Conservation (phyloP, 805 yeast genomes). For the Candida dendrica region DNA sequence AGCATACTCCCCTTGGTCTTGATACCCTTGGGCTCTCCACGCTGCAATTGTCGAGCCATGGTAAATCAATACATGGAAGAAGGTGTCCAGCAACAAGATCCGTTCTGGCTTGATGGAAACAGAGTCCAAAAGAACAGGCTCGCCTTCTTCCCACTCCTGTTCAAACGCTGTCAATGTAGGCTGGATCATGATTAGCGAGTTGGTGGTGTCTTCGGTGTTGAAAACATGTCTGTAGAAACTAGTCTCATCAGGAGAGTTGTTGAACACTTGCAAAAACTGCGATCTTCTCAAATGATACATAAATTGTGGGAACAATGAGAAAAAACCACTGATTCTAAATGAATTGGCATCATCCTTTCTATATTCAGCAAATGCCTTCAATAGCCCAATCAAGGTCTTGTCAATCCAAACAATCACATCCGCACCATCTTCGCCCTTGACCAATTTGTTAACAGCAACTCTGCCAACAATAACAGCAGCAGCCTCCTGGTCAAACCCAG, state of each 20-base stretch:
- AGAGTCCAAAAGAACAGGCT: conserved; percentile 59
- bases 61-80: conserved; percentile 60
- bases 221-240: conserved; percentile 56
- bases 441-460: conserved; percentile 32
- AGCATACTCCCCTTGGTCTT: conserved; percentile 51
- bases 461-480: conserved; percentile 57
- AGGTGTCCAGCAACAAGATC: conserved; percentile 56
- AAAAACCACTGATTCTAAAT: conserved; percentile 40
- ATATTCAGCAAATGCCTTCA: conserved; percentile 42
- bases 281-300: conserved; percentile 63
- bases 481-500: conserved; percentile 62
- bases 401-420: conserved; percentile 45
- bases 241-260: conserved; percentile 69
- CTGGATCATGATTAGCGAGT: conserved; percentile 61
- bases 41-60: conserved; percentile 63
- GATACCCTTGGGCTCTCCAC: conserved; percentile 61
- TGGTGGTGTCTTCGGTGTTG: conserved; percentile 52
- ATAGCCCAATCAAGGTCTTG: conserved; percentile 37
- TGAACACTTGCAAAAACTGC: conserved; percentile 57
- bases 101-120: conserved; percentile 50
- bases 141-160: conserved; percentile 38
- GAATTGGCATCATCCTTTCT: conserved; percentile 38
- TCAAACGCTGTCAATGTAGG: conserved; percentile 59
- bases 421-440: conserved; percentile 25
- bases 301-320: conserved; percentile 58